Evolutionary conservation across 2,329 filamentous ascomycete species (phyloP).

Genomic region (Aspergillus fructus): DNA sequence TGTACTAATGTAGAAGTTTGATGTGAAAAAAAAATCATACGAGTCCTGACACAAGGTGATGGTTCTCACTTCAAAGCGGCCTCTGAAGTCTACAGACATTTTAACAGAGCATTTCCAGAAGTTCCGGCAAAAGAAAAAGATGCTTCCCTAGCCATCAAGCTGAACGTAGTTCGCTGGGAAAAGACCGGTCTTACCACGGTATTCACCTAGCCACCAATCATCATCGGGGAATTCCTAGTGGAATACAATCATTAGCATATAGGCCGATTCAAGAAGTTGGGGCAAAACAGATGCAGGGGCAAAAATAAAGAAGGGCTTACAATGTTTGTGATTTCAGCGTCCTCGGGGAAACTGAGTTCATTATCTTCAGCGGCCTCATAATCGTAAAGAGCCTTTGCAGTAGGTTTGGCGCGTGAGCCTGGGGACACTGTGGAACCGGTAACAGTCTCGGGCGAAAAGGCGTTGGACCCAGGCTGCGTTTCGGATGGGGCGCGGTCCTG

Average conservation of each 20-base stretch:
- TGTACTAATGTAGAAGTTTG: neutral
- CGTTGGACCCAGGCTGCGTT: conserved; percentile 28
- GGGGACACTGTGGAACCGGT: conserved; percentile 37
- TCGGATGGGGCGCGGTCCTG: conserved; percentile 24
- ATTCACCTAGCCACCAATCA: conserved; percentile 97
- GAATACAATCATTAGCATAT: neutral
- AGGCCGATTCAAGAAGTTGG: neutral
- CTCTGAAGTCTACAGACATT: neutral
- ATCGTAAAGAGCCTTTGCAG: conserved; percentile 85
- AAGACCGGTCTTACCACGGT: conserved; percentile 73
- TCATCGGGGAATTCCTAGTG: conserved; percentile 88
- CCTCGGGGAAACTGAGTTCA: conserved; percentile 79
- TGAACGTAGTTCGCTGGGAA: conserved; percentile 64
- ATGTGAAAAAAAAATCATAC: neutral
- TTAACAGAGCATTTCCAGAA: neutral
- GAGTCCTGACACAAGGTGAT: neutral
- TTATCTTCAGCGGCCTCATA: conserved; percentile 98
- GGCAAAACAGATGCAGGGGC: neutral
- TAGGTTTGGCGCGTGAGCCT: conserved; percentile 50
- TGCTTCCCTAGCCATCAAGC: conserved; percentile 12
- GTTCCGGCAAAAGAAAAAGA: neutral
- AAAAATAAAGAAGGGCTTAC: conserved; percentile 51
- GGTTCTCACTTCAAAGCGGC: neutral
- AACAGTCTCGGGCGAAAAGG: conserved; percentile 33
- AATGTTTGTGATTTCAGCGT: conserved; percentile 75